A percentile compares a stretch with the other conserved stretches of the same genome.
These are phyloP conservation scores for Boletellus sp. DNA, from an alignment of 1,284 basidiomycete species.

Conservation along the genomic window DNA sequence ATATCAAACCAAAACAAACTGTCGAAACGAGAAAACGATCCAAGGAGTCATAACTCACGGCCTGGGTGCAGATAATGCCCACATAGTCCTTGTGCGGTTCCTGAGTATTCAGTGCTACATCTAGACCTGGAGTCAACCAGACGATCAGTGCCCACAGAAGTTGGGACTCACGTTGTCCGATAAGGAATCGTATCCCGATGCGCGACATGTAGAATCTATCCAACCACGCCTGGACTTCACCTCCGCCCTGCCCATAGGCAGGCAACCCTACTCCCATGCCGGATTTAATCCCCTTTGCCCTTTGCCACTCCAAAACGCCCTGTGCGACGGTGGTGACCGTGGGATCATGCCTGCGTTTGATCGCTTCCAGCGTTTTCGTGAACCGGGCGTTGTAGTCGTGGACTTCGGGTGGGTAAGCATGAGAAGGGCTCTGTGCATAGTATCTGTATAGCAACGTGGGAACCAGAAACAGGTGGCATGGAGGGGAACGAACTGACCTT, in stretches of 20 bases:
- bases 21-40: conserved; percentile 5
- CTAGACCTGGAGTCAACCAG: conserved; percentile 37
- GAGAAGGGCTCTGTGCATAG: conserved; percentile 70
- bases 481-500: conserved; percentile 42
- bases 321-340: conserved; percentile 97
- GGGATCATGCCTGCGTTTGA: conserved; percentile 95
- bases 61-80: conserved; percentile 95
- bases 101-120: conserved; percentile 89
- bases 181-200: conserved; percentile 94
- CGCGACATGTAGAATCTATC: conserved; percentile 97
- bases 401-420: conserved; percentile 89
- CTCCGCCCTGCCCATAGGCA: conserved; percentile 65
- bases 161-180: conserved; percentile 76
- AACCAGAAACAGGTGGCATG: conserved; percentile 6
- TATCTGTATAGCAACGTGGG: conserved; percentile 52
- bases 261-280: conserved; percentile 30
- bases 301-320: conserved; percentile 80
- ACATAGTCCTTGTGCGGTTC: conserved; percentile 90
- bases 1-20: neutral
- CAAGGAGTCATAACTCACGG: conserved; percentile 47
- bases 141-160: neutral
- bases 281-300: conserved; percentile 32
- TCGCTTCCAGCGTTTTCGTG: conserved; percentile 82
- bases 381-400: conserved; percentile 92
- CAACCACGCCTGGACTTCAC: conserved; percentile 92